Evolutionary conservation across 177 flowering plant genomes (phyloP).

Genomic region (Vitis hybrid): DNA sequence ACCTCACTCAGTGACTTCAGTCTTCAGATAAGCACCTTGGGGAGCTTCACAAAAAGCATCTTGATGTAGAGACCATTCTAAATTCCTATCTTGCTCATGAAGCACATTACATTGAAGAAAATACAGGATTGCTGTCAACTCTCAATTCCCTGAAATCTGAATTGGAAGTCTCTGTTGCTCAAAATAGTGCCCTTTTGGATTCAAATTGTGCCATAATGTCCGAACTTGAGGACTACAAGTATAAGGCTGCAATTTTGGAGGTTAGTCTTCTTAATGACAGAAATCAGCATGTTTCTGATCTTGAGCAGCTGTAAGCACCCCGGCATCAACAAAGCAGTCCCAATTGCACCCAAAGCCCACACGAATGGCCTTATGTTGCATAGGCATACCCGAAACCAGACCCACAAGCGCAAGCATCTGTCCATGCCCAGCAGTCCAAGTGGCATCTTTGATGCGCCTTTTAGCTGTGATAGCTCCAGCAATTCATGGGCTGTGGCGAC

Average conservation of each 20-base stretch:
- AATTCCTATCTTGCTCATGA: conserved; percentile 40
- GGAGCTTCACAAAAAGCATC: conserved; percentile 45
- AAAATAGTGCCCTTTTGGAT: conserved; percentile 39
- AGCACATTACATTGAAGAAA: conserved; percentile 47
- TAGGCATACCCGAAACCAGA: conserved; percentile 12
- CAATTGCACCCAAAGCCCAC: too few relatives aligned
- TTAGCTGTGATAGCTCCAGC: conserved; percentile 39
- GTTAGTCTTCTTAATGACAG: conserved; percentile 12
- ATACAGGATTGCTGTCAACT: conserved; percentile 30
- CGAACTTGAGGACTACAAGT: conserved; percentile 46
- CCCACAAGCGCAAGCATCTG: conserved; percentile 41
- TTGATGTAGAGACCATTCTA: conserved; percentile 36
- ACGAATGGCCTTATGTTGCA: not conserved
- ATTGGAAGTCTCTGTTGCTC: conserved; percentile 39
- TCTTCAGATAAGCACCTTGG: conserved; percentile 27
- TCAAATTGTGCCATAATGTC: conserved; percentile 20
- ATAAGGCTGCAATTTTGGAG: conserved; percentile 23
- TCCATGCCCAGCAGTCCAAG: conserved; percentile 38
- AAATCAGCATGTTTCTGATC: conserved; percentile 24
- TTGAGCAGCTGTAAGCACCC: conserved; percentile 38
- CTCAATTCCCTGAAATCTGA: conserved; percentile 51
- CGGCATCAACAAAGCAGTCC: too few relatives aligned
- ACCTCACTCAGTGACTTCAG: conserved; percentile 39
- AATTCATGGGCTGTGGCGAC: conserved; percentile 34
- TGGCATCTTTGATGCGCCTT: conserved; percentile 31